Base-by-base conservation (phyloP, 23 red algal species). In the Agarophyton chilense region DNA sequence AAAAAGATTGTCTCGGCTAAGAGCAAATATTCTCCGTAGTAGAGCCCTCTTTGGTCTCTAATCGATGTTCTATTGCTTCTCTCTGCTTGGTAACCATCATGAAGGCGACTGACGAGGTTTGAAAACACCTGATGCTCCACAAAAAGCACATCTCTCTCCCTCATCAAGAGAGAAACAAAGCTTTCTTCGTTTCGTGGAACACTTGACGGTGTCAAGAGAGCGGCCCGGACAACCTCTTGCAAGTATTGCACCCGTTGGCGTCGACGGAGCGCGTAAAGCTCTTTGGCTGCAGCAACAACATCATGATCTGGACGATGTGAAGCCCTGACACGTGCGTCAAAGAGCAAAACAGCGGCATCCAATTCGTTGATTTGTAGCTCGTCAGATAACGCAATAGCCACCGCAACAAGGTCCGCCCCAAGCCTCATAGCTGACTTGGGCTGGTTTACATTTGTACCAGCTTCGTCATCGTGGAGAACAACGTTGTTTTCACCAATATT, bases 1-100 rank as follows among this genome's bases (percentile, higher is more conserved):
- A 95, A 72, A 52, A 95, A 95, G 25, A 91, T 33, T 18, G 75
- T 78, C 49, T 95, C 93, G 7, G 93, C 93, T 32, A 95, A 33
- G 33, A 95, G 86, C 19, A 77, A 16, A 82, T 72, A 52, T 80
- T 95, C 93, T 21, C 80, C 91, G 12, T 49, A 39, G 21, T 67
- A 67, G 22, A 94, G 44, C 36, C 64, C 72, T 34, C 52, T 46
- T 60, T 24, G 81, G 53, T 84, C 63, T 5, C 72, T 19, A 32
- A 41, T 51, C 33, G 67, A 63, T 19, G 57, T 22, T 13, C 9
- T 31, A 54, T 32, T 54, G 10, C 25, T 32, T 17, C 54, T 50
- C 36, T 21, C 19, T 18, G 88, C 52, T 42, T 81, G 35, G 26
- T 51, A 72, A n/a, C 81, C 91, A 45, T 76, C 74, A 21, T 39